phyloP scores from a whole-genome alignment of 192 early-diverging fungal species.

The Pecoramyces ruminantium region DNA sequence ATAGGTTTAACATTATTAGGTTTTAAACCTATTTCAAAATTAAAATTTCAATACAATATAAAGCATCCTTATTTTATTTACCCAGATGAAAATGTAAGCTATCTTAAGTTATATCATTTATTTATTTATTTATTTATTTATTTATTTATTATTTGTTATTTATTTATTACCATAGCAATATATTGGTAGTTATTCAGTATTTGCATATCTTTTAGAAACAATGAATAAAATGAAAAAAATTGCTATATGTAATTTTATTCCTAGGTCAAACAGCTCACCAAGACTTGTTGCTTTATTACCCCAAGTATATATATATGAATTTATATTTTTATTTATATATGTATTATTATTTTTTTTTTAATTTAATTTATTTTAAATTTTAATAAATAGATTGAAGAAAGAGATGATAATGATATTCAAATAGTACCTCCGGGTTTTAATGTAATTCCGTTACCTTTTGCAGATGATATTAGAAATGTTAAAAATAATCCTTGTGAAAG shows the following conservation, averaged over 20 bases:
- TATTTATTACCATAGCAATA: slow-evolving; percentile 23
- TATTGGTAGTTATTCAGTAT: slow-evolving; percentile 51
- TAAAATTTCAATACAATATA: slow-evolving; percentile 43
- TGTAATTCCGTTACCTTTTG: slow-evolving; percentile 49
- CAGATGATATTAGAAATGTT: slow-evolving; percentile 47
- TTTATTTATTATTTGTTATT: too few species aligned
- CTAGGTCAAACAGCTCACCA: slow-evolving; percentile 23
- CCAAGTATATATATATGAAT: slow-evolving; percentile 23
- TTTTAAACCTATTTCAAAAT: slow-evolving; percentile 32
- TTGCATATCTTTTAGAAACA: slow-evolving; percentile 41
- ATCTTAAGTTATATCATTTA: too few species aligned
- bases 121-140: too few species aligned
- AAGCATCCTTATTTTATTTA: slow-evolving; percentile 48
- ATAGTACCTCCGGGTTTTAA: slow-evolving; percentile 46
- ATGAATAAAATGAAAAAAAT: slow-evolving; percentile 35
- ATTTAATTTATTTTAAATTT: too few species aligned
- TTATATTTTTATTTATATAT: not conserved
- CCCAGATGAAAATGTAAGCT: slow-evolving; percentile 59
- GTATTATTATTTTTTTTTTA: not conserved
- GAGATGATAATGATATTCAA: slow-evolving; percentile 21
- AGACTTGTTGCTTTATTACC: slow-evolving; percentile 50
- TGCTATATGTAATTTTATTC: slow-evolving; percentile 48
- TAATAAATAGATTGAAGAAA: slow-evolving; percentile 17
- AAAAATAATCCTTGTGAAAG: slow-evolving; percentile 2
- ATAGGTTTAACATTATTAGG: slow-evolving; percentile 48